Evolutionary conservation across 2,329 filamentous ascomycete species (phyloP), one percentile per base, ranked within the genome.

Genomic region (Fusarium nanum): DNA sequence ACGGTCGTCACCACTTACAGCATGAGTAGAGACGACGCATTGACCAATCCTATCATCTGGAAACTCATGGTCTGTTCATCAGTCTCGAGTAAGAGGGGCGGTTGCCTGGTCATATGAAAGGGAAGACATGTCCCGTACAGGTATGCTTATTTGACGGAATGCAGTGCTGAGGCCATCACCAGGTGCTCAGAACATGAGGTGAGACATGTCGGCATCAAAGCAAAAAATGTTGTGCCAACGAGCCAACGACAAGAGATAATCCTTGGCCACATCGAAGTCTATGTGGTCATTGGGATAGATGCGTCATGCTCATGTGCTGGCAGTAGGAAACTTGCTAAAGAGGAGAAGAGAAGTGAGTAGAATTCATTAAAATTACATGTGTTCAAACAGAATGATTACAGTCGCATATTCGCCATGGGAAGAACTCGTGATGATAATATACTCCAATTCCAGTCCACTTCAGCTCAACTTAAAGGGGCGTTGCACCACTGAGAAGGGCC

Each of bases 161-260:
- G 67, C 30, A 44, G 56, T 42, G 46, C 34, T 49, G 45, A 53
- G 32, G 60, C 44, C 40, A 60, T 54, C 57, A 25, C 44, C 37
- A 23, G 14, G 34, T 57, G 20, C 20, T 8, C 14, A 25, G 30
- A n/a, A 44, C 27, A 18, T 27, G 16, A 50, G n/a, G 45, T 60
- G 63, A 70, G 64, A 70, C 67, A 70, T 56, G 25, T 60, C 32
- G 45, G 32, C 34, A 59, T 28, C 30, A 59, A 58, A 62, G 37
- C 37, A 55, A 57, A 54, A 30, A 56, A 28, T 42, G n/a, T 14
- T 37, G 37, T 32, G 27, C 14, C 23, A 45, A 52, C 18, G 18
- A 27, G 34, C 37, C 46, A 12, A 14, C 22, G 22, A 27, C n/a
- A 9, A n/a, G 34, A n/a, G 10, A 37, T 12, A 12, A 11, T 37